Percentiles rank a stretch among this genome's conserved stretches.
phyloP scores from a whole-genome alignment of 352 stramenopile genomes.

The Pythium scleroteichum region DNA sequence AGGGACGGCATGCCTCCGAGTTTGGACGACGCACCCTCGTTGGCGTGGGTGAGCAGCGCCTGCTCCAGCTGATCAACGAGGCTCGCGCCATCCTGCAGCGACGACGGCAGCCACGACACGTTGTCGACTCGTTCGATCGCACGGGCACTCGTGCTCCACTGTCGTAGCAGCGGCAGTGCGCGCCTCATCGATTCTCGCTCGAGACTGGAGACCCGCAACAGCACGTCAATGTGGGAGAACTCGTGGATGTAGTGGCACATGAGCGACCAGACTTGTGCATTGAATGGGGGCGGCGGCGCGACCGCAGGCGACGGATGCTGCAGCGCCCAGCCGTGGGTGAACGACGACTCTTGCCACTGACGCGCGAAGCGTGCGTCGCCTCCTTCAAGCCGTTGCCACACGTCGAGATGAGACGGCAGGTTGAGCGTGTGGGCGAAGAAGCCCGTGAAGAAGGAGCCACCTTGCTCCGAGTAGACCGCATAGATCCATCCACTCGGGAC shows the following conservation, averaged over 20 bases:
- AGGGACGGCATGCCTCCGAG: constrained; percentile 8
- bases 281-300: constrained; percentile 29
- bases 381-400: constrained; percentile 47
- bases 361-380: constrained; percentile 33
- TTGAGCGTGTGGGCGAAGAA: constrained; percentile 58
- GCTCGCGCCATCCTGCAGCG: constrained; percentile 48
- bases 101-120: constrained; percentile 50
- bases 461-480: constrained; percentile 57
- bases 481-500: constrained; percentile 73
- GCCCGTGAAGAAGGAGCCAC: constrained; percentile 56
- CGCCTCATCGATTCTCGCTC: constrained; percentile 52
- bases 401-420: constrained; percentile 46
- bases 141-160: constrained; percentile 44
- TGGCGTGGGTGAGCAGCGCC: constrained; percentile 34
- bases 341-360: constrained; percentile 33
- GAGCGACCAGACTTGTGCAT: constrained; percentile 55
- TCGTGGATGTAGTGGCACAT: constrained; percentile 64
- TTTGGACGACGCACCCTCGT: neutral
- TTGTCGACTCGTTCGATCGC: constrained; percentile 39
- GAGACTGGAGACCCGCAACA: constrained; percentile 36
- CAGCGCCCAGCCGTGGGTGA: constrained; percentile 38
- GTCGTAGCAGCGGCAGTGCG: constrained; percentile 51
- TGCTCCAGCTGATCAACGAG: constrained; percentile 63
- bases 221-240: constrained; percentile 43
- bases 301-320: constrained; percentile 24